Percentiles rank a stretch among this genome's conserved stretches.
Conservation (phyloP, 805 yeast genomes). For the Vanderwaltozyma verrucispora region DNA sequence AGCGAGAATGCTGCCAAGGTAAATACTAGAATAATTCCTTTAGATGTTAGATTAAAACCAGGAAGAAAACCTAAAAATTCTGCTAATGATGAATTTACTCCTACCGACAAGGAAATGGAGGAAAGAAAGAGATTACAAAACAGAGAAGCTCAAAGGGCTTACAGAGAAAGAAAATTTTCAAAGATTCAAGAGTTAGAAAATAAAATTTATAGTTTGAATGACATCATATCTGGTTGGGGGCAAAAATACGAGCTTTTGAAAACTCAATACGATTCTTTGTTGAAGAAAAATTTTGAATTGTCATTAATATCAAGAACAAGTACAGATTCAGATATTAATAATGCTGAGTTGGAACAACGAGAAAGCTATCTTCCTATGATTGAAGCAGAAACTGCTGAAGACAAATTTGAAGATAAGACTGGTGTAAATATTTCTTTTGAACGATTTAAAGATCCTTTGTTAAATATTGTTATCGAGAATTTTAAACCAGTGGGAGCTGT, state of each 20-base stretch:
- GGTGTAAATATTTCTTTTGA: no score
- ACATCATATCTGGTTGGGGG: constrained; percentile 57
- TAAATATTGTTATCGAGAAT: constrained; percentile 23
- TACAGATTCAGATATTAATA: background rate
- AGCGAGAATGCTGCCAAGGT: no score
- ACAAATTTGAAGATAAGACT: no score
- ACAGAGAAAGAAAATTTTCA: constrained; percentile 78
- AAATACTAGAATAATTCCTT: constrained; percentile 2
- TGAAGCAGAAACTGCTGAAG: background rate
- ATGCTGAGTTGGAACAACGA: no score
- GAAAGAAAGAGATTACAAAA: constrained; percentile 87
- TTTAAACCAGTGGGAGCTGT: constrained; percentile 62
- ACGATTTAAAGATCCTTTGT: constrained; percentile 1
- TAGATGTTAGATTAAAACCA: constrained; percentile 73
- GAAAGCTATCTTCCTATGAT: no score
- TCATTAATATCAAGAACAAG: background rate
- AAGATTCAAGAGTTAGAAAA: constrained; percentile 72
- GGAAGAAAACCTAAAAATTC: constrained; percentile 41
- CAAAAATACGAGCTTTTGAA: constrained; percentile 31
- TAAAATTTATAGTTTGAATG: constrained; percentile 12
- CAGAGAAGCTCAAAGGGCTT: constrained; percentile 87
- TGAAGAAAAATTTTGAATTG: background rate
- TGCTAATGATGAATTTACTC: background rate
- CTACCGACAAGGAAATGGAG: constrained; percentile 72
- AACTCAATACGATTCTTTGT: constrained; percentile 40